A percentile compares a stretch with the other conserved stretches of the same genome.
phyloP scores from a whole-genome alignment of 176 grass and related monocot genomes.

The Carex pumila region DNA sequence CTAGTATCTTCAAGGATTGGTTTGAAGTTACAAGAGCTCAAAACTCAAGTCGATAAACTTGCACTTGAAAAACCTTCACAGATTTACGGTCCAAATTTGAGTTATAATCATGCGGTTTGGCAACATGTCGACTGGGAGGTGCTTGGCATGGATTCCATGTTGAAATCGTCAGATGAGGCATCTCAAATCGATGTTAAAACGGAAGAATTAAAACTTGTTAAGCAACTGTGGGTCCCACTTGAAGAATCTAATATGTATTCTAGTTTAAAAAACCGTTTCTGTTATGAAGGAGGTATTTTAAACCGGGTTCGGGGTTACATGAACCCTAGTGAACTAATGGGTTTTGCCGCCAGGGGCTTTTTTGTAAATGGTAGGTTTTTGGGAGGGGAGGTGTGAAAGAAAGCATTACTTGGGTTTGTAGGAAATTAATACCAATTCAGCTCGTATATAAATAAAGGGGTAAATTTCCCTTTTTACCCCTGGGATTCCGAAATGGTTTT shows the following conservation, averaged over 20 bases:
- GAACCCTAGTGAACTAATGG: constrained; percentile 65
- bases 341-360: constrained; percentile 71
- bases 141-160: constrained; percentile 68
- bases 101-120: constrained; percentile 35
- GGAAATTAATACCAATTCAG: neutral
- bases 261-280: neutral
- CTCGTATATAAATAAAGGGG: neutral
- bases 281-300: constrained; percentile 15
- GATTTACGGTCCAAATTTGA: constrained; percentile 15
- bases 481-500: neutral
- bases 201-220: constrained; percentile 7
- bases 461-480: neutral
- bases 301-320: constrained; percentile 45
- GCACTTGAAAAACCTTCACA: constrained; percentile 42
- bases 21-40: constrained; percentile 58
- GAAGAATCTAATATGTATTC: neutral
- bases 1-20: constrained; percentile 66
- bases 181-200: neutral
- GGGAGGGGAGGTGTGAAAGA: constrained; percentile 24
- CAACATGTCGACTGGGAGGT: constrained; percentile 87
- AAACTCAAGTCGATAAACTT: constrained; percentile 46
- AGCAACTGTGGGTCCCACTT: neutral
- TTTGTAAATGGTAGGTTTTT: constrained; percentile 45
- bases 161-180: constrained; percentile 40
- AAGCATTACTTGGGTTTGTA: constrained; percentile 2